Base-by-base conservation (phyloP, 306 rosid genomes). In the Prunus salicina region DNA sequence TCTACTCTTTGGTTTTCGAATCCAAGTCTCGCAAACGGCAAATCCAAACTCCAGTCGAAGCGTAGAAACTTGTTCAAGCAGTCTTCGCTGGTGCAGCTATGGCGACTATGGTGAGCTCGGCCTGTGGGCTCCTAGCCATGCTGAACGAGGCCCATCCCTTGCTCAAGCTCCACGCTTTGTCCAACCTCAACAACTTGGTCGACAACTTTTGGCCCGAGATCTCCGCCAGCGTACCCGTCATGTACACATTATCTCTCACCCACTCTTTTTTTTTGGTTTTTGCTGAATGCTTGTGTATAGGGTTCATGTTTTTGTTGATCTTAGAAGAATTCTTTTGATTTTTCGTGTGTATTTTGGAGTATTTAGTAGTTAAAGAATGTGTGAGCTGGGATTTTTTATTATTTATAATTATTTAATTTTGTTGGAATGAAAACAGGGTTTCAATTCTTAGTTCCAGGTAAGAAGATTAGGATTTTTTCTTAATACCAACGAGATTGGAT, bases 171-270 rank as follows among this genome's bases (percentile, higher is more conserved):
- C 91, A 92, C 69, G 97, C 99, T 74, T 96, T 95, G 69, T 88
- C 93, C 27, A 92, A 91, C 84, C 97, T 92, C 85, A 92, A 89
- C 90, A 91, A 89, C 52, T 76, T 89, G 82, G 99, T 92, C 8
- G 97, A 95, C 71, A 87, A 55, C 60, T 95, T 95, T 75, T 95
- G 99, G 99, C 97, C 97, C 3, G 97, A 95, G 97, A 95, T 95
- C 92, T 95, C 99, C 49, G 89, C 97, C 25, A 90, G 93, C 83
- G 96, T 92, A n/a, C 92, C 97, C 32, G 77, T 88, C 87, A 92
- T 95, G 99, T 95, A 84, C 71, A 34, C 41, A 34, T 34, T 75
- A 43, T 74, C 43, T 76, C 71, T 69, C 64, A 3, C 67, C 67
- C 41, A 46, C 43, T 43, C 24, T 70, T 10, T 24, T 28, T 16